phyloP scores from a whole-genome alignment of 768 basidiomycete species.

The Xerocomellus dryophilus region DNA sequence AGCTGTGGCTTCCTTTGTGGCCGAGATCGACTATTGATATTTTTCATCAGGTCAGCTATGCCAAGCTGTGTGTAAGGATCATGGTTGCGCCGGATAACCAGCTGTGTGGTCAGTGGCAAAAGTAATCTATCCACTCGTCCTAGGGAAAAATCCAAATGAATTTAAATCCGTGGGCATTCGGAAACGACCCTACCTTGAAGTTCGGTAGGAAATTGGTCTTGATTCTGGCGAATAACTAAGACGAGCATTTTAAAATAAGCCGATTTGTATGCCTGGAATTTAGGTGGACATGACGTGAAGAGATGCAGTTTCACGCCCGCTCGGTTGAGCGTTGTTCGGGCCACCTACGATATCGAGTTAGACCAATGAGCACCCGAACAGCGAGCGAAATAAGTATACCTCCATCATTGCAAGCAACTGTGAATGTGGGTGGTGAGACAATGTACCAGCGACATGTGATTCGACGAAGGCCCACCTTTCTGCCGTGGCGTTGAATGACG shows the following conservation, averaged over 20 bases:
- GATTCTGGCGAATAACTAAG: slow-evolving; percentile 37
- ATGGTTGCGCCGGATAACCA: slow-evolving; percentile 28
- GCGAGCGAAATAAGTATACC: slow-evolving; percentile 36
- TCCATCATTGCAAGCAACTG: slow-evolving; percentile 51
- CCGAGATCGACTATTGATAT: slow-evolving; percentile 11
- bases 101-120: slow-evolving; percentile 31
- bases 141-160: slow-evolving; percentile 8
- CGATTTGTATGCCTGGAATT: slow-evolving; percentile 41
- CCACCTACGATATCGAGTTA: slow-evolving; percentile 35
- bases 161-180: background rate
- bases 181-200: slow-evolving; percentile 22
- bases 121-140: slow-evolving; percentile 34
- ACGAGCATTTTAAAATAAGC: slow-evolving; percentile 50
- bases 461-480: slow-evolving; percentile 22
- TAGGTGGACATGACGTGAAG: slow-evolving; percentile 44
- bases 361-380: background rate
- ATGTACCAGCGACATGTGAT: background rate
- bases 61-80: slow-evolving; percentile 35
- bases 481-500: slow-evolving; percentile 24
- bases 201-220: slow-evolving; percentile 24
- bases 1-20: slow-evolving; percentile 18
- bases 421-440: slow-evolving; percentile 6
- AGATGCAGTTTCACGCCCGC: slow-evolving; percentile 43
- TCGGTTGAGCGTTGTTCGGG: slow-evolving; percentile 43
- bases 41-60: slow-evolving; percentile 33